Evolutionary conservation across 2,329 filamentous ascomycete species (phyloP), one percentile per base, ranked within the genome.

Genomic region (Colletotrichum melonis): DNA sequence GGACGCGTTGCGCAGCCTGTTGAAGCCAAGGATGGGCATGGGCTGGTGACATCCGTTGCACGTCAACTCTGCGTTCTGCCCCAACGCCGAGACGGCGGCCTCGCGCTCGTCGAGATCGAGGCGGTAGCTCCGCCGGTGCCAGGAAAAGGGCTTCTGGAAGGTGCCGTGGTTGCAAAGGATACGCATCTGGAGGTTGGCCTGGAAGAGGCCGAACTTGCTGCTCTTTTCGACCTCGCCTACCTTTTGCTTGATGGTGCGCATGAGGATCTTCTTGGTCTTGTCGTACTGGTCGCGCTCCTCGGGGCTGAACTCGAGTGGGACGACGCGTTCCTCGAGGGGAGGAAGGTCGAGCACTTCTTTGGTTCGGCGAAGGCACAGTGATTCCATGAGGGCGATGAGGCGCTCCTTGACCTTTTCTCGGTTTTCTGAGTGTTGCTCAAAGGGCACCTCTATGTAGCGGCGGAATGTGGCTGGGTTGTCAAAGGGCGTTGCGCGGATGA

Each of bases 121-220:
- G 1, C 55, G 49, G 26, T 72, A 72, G 56, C 56, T 64, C 4
- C 79, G 79, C 30, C 78, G 80, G 55, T 78, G 78, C 85, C 85
- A 87, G 1, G 83, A 84, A 57, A 86, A 85, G 0, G 76, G 79
- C 46, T 85, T 81, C 72, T 87, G 86, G 74, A 81, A 86, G 0
- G 87, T 88, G 1, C 86, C 86, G 72, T 88, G 86, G 67, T 88
- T 88, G 76, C 86, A 88, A 1, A 88, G 73, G 6, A 87, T 84
- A 0, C 86, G 82, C 14, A 88, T 76, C 70, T 87, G 85, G 0
- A 88, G 77, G 12, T 85, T 80, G 0, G 82, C 78, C 59, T 88
- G 86, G 68, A 88, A 88, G 32, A 86, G 80, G 0, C 84, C 82
- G 16, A 87, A 84, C 16, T 81, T 82, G 66, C 79, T 80, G 49